phyloP scores from a whole-genome alignment of 345 rosid species.

The Nephelium lappaceum region DNA sequence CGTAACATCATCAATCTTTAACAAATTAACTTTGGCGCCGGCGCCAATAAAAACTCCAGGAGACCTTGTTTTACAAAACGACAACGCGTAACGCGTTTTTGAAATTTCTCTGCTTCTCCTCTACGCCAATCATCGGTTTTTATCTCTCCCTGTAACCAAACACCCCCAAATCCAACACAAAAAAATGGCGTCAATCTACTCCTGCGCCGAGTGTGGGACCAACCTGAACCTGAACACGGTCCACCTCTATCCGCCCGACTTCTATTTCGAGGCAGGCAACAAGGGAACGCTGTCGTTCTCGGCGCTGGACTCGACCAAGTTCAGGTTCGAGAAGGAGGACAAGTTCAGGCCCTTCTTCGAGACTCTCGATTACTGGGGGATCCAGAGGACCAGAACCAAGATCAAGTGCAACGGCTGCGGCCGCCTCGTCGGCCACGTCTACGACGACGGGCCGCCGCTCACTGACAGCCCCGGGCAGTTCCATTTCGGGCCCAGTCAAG shows the following conservation, averaged over 20 bases:
- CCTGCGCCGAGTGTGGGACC: slow-evolving; percentile 72
- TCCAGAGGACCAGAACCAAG: slow-evolving; percentile 72
- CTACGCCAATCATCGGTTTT: neutral
- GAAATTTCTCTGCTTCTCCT: neutral
- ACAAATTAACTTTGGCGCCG: neutral
- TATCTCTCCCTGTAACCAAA: slow-evolving; percentile 17
- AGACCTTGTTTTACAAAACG: neutral
- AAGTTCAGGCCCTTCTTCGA: slow-evolving; percentile 84
- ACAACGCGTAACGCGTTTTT: neutral
- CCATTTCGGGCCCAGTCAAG: slow-evolving; percentile 89
- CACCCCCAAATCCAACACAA: slow-evolving; percentile 12
- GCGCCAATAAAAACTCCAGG: neutral
- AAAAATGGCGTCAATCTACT: slow-evolving; percentile 60
- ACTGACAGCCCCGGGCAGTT: slow-evolving; percentile 66
- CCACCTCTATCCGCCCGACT: slow-evolving; percentile 65
- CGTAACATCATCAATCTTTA: no score
- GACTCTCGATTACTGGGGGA: slow-evolving; percentile 86
- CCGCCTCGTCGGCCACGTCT: slow-evolving; percentile 57
- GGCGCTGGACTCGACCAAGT: slow-evolving; percentile 61
- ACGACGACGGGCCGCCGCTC: slow-evolving; percentile 88
- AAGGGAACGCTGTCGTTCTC: slow-evolving; percentile 79
- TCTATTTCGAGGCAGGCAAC: slow-evolving; percentile 96
- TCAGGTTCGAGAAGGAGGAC: slow-evolving; percentile 79
- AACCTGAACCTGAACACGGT: slow-evolving; percentile 61
- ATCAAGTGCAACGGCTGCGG: slow-evolving; percentile 71